A percentile compares a stretch with the other conserved stretches of the same genome.
phyloP scores from a whole-genome alignment of 805 yeast genomes.

The Cyberlindnera petersonii region DNA sequence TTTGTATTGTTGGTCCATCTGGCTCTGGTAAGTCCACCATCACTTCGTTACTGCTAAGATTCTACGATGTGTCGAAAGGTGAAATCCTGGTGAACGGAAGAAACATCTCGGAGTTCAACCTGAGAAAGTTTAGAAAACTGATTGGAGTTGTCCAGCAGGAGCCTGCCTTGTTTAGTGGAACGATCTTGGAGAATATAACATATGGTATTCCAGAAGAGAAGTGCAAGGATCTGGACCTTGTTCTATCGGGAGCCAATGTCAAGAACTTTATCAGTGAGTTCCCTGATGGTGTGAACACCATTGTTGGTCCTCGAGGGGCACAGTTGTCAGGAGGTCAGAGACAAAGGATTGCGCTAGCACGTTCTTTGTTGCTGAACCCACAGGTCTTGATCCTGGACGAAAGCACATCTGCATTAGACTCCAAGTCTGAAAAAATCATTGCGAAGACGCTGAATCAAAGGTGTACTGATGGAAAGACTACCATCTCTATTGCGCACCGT shows the following conservation, averaged over 20 bases:
- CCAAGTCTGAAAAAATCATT: constrained; percentile 82
- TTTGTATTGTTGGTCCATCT: constrained; percentile 94
- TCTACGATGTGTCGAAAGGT: constrained; percentile 77
- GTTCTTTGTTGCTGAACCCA: constrained; percentile 79
- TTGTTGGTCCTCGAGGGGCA: constrained; percentile 82
- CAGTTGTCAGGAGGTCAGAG: constrained; percentile 94
- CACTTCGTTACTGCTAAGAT: constrained; percentile 71
- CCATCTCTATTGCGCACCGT: constrained; percentile 89
- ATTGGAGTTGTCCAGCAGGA: constrained; percentile 94
- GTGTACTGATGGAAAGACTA: constrained; percentile 55
- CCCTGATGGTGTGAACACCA: constrained; percentile 79
- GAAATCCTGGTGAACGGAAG: constrained; percentile 59
- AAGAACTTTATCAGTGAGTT: constrained; percentile 61
- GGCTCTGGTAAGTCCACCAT: constrained; percentile 95
- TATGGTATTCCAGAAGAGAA: constrained; percentile 63
- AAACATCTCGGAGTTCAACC: constrained; percentile 58
- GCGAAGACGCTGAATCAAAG: constrained; percentile 64
- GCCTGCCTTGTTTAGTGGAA: constrained; percentile 83
- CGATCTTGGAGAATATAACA: constrained; percentile 75
- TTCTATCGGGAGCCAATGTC: constrained; percentile 71
- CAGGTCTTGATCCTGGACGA: constrained; percentile 83
- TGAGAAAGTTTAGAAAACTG: constrained; percentile 66
- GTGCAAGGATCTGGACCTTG: constrained; percentile 55
- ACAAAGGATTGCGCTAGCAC: constrained; percentile 87
- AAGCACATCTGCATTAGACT: constrained; percentile 91